Percentiles rank a stretch among this genome's conserved stretches.
These are phyloP conservation scores for Stephanodiscus triporus DNA, from an alignment of 108 stramenopile species.

Conservation along the genomic window DNA sequence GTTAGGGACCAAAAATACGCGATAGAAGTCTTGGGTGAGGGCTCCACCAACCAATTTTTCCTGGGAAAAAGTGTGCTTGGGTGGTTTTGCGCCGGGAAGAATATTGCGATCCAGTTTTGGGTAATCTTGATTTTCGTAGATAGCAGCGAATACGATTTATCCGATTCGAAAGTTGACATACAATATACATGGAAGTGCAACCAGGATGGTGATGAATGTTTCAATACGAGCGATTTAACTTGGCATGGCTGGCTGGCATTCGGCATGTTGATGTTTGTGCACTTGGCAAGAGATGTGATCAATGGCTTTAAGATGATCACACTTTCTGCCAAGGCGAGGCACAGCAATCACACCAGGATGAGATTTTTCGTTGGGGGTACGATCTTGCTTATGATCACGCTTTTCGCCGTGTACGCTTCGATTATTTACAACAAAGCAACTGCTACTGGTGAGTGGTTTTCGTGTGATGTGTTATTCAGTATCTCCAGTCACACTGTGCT, in stretches of 20 bases:
- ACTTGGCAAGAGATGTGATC: slow-evolving; percentile 6
- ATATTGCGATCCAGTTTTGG: background rate
- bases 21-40: background rate
- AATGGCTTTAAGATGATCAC: slow-evolving; percentile 15
- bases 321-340: slow-evolving; percentile 12
- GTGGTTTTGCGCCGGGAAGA: background rate
- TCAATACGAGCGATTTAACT: background rate
- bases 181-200: slow-evolving; percentile 16
- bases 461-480: background rate
- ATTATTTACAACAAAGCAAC: slow-evolving; percentile 12
- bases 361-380: slow-evolving; percentile 2
- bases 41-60: background rate
- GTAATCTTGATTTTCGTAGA: slow-evolving; percentile 4
- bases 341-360: background rate
- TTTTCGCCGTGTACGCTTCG: slow-evolving; percentile 3
- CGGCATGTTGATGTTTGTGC: slow-evolving; percentile 13
- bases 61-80: background rate
- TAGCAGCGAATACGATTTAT: background rate
- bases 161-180: background rate
- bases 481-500: background rate
- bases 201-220: background rate
- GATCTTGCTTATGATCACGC: background rate
- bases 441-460: background rate
- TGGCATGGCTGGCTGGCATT: slow-evolving; percentile 14
- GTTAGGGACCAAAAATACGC: background rate